A percentile compares a stretch with the other conserved stretches of the same genome.
These are phyloP conservation scores for Aureobasidium sp. DNA, from an alignment of 2,329 filamentous ascomycete genomes.

Conservation along the genomic window DNA sequence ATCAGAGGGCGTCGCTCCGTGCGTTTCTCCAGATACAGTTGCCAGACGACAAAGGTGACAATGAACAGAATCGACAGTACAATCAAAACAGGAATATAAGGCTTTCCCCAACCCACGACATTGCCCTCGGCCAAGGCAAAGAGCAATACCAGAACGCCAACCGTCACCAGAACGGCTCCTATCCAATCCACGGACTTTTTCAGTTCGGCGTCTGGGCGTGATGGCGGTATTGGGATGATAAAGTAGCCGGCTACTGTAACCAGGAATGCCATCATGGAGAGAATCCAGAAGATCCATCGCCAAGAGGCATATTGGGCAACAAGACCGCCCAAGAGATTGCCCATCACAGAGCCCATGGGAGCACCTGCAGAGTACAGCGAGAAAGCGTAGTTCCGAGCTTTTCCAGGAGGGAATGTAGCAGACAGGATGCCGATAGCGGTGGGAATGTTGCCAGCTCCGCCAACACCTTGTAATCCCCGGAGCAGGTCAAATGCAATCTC, in stretches of 20 bases:
- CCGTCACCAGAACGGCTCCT: conserved; percentile 56
- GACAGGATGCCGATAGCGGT: conserved; percentile 65
- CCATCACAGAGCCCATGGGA: conserved; percentile 57
- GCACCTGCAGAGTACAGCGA: conserved; percentile 57
- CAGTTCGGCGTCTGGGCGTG: conserved; percentile 20
- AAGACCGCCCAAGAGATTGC: conserved; percentile 58
- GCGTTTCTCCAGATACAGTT: conserved; percentile 52
- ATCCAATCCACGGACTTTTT: conserved; percentile 58
- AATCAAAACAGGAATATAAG: conserved; percentile 56
- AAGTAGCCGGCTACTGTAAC: conserved; percentile 53
- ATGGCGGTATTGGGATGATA: conserved; percentile 50
- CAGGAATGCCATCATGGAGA: conserved; percentile 52
- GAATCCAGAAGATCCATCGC: conserved; percentile 62
- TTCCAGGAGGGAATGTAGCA: conserved; percentile 59
- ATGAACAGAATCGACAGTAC: conserved; percentile 53
- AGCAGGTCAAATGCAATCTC: conserved; percentile 64
- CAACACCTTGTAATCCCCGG: conserved; percentile 60
- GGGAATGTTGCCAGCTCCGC: conserved; percentile 62
- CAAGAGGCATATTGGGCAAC: conserved; percentile 57
- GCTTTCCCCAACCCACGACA: conserved; percentile 58
- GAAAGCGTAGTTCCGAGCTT: conserved; percentile 65
- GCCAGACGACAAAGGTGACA: conserved; percentile 53
- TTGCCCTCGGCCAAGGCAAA: conserved; percentile 65
- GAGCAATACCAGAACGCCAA: conserved; percentile 55
- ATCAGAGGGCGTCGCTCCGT: conserved; percentile 51